Evolutionary conservation across 2,329 filamentous ascomycete species (phyloP).

Genomic region (Pestalotiopsis sp.): DNA sequence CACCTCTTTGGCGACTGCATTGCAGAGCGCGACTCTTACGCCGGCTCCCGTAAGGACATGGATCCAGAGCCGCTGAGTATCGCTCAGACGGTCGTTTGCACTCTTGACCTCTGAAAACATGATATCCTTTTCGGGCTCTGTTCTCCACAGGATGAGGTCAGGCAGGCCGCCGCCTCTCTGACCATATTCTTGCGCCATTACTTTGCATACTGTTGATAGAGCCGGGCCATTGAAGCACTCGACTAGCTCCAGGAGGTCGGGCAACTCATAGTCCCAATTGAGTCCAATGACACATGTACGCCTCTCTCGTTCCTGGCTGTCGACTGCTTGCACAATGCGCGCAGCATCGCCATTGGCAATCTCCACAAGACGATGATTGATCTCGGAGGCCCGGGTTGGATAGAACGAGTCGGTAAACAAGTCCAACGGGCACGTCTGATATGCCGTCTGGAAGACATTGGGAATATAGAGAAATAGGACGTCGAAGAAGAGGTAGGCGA

Average conservation of each 20-base stretch:
- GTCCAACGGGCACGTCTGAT: slow-evolving; percentile 91
- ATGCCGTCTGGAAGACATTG: slow-evolving; percentile 95
- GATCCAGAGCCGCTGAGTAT: slow-evolving; percentile 96
- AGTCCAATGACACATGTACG: slow-evolving; percentile 88
- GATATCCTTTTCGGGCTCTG: slow-evolving; percentile 51
- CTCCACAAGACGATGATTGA: slow-evolving; percentile 83
- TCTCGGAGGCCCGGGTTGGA: slow-evolving; percentile 80
- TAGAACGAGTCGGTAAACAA: slow-evolving; percentile 94
- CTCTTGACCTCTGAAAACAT: slow-evolving; percentile 83
- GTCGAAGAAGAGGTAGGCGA: slow-evolving; percentile 90
- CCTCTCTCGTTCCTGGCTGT: slow-evolving; percentile 67
- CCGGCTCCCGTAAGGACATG: slow-evolving; percentile 87
- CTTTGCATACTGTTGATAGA: slow-evolving; percentile 83
- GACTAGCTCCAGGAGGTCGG: slow-evolving; percentile 79
- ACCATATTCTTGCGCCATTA: slow-evolving; percentile 93
- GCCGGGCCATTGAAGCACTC: slow-evolving; percentile 79
- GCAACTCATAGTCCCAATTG: slow-evolving; percentile 83
- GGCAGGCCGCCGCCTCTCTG: slow-evolving; percentile 86
- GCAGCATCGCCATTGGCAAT: slow-evolving; percentile 82
- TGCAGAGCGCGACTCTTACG: slow-evolving; percentile 80
- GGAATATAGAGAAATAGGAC: slow-evolving; percentile 91
- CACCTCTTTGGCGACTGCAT: slow-evolving; percentile 59
- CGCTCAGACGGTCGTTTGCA: slow-evolving; percentile 89
- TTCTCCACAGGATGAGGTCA: slow-evolving; percentile 87
- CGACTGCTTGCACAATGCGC: slow-evolving; percentile 67